Percentiles rank a stretch among this genome's conserved stretches.
Conservation (phyloP, 1,139 yeast genomes). For the Kodamaea sp. region DNA sequence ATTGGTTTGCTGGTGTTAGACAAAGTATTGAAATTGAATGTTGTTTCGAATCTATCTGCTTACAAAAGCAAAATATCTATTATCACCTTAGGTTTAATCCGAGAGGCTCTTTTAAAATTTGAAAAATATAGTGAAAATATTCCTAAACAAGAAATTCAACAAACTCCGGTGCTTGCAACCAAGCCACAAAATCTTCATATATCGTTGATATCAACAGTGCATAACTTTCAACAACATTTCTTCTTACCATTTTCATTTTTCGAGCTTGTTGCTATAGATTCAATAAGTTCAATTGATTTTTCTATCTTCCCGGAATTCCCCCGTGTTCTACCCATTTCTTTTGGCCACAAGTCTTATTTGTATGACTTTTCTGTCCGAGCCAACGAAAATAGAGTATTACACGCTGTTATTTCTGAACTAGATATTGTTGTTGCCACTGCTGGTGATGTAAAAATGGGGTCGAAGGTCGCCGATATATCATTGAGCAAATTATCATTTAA, state of each 20-base stretch:
- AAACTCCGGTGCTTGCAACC: neutral
- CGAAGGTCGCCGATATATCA: slow-evolving; percentile 12
- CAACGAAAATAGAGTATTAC: slow-evolving; percentile 8
- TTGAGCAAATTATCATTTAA: slow-evolving; percentile 12
- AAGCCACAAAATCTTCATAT: slow-evolving; percentile 4
- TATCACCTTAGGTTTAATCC: slow-evolving; percentile 13
- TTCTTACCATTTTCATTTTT: slow-evolving; percentile 12
- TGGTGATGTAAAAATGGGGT: slow-evolving; percentile 14
- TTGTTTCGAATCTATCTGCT: slow-evolving; percentile 19
- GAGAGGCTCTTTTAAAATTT: slow-evolving; percentile 1
- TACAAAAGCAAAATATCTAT: slow-evolving; percentile 25
- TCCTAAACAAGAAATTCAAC: neutral
- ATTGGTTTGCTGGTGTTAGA: slow-evolving; percentile 13
- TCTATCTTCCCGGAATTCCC: slow-evolving; percentile 7
- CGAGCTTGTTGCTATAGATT: slow-evolving; percentile 7
- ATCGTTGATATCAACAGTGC: slow-evolving; percentile 11
- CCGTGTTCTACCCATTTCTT: slow-evolving; percentile 9
- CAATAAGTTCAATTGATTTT: slow-evolving; percentile 9
- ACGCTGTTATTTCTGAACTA: slow-evolving; percentile 8
- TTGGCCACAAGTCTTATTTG: slow-evolving; percentile 7
- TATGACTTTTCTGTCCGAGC: slow-evolving; percentile 12
- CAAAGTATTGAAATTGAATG: slow-evolving; percentile 11
- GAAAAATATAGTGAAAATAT: neutral
- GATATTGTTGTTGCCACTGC: slow-evolving; percentile 14
- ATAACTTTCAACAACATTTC: slow-evolving; percentile 15